Evolutionary conservation across 208 protist species (phyloP), one percentile per base, ranked within the genome.

Genomic region (Trypanosoma rangeli): DNA sequence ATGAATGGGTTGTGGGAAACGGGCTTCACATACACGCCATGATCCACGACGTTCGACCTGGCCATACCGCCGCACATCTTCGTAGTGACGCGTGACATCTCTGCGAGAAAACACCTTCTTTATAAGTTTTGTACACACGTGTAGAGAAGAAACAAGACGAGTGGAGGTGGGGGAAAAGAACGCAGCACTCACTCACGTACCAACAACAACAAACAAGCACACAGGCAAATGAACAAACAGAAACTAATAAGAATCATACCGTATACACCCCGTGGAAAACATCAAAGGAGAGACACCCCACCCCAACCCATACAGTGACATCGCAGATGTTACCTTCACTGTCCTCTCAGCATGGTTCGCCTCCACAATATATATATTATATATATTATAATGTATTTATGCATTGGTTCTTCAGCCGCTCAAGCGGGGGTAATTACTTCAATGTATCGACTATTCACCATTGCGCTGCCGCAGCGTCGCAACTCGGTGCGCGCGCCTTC

Each of bases 381-480:
- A n/a, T n/a, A n/a, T n/a, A n/a, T n/a, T n/a, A n/a, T n/a, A n/a
- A n/a, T n/a, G n/a, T n/a, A n/a, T n/a, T n/a, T n/a, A n/a, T n/a
- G n/a, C n/a, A n/a, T n/a, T n/a, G n/a, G n/a, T n/a, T n/a, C n/a
- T n/a, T 53, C 35, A 28, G 20, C 18, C 3, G 15, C 13, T 73
- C 39, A 66, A 5, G 64, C 53, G 2, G 81, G 89, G 5, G 89
- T 84, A 65, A 94, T 86, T 48, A 90, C 63, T 7, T 87, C 78
- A 20, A 92, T 80, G 54, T 80, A 94, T 8, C 70, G 68, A 62
- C 86, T 92, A 56, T 86, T 94, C 20, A 94, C 77, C 82, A 94
- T 85, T 0, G 79, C 83, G 49, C 84, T 74, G 0, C 50, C 56
- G 42, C 76, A 86, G 1, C 78, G 82, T 5, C 76, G 74, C 49